Evolutionary conservation across 108 stramenopile genomes (phyloP).

Genomic region (Asterionellopsis glacialis): DNA sequence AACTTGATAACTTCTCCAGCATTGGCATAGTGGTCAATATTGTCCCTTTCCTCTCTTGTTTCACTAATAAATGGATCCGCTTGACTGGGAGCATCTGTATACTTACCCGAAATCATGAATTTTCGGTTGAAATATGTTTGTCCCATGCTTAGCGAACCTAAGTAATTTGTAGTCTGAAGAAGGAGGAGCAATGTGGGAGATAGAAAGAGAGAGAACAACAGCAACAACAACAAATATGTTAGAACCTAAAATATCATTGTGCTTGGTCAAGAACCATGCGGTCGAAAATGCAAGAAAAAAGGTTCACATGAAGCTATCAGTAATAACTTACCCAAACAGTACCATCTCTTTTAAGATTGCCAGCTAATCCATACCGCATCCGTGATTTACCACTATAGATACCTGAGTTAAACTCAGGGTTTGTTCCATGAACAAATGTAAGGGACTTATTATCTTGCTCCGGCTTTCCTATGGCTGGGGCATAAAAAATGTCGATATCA

Average conservation of each 20-base stretch:
- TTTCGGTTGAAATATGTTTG: constrained; percentile 2
- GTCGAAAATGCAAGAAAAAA: no score
- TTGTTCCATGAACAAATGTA: constrained; percentile 4
- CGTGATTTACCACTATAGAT: background rate
- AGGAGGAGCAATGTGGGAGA: no score
- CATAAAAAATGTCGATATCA: background rate
- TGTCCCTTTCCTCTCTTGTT: background rate
- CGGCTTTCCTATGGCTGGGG: background rate
- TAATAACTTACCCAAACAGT: background rate
- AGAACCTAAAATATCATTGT: no score
- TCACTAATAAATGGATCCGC: background rate
- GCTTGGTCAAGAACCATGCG: no score
- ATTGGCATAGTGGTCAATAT: background rate
- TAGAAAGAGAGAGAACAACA: no score
- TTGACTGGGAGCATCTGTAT: background rate
- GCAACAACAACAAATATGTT: no score
- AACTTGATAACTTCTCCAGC: background rate
- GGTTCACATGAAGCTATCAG: no score
- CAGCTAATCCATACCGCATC: background rate
- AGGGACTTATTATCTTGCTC: background rate
- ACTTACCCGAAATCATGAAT: background rate
- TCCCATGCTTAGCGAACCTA: background rate
- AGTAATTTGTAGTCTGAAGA: background rate
- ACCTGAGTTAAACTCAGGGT: background rate
- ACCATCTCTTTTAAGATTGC: background rate